A percentile compares a stretch with the other conserved stretches of the same genome.
Evolutionary conservation across 768 basidiomycete genomes (phyloP).

Genomic region (Leccinellum rugosiceps): DNA sequence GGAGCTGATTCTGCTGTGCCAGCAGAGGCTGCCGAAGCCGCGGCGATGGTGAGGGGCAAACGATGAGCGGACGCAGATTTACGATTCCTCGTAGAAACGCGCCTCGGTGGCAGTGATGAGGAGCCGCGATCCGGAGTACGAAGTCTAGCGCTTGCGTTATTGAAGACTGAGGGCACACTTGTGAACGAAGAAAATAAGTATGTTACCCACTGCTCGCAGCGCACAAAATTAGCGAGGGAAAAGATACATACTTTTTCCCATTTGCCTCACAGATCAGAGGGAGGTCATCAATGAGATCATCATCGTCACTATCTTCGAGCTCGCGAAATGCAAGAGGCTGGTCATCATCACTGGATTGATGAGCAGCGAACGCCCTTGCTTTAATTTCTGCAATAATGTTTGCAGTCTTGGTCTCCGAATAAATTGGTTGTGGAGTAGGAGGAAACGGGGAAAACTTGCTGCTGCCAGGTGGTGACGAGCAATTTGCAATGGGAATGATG

Average conservation of each 20-base stretch:
- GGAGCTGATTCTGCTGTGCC: neutral
- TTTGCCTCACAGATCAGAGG: slow-evolving; percentile 7
- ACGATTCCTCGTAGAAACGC: slow-evolving; percentile 19
- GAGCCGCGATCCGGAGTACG: neutral
- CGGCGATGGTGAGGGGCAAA: slow-evolving; percentile 12
- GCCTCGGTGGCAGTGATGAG: slow-evolving; percentile 5
- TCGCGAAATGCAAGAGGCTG: slow-evolving; percentile 37
- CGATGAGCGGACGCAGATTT: slow-evolving; percentile 10
- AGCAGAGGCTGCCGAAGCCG: slow-evolving; percentile 4
- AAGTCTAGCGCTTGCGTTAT: neutral
- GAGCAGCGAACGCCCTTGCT: slow-evolving; percentile 52
- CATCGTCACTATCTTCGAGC: slow-evolving; percentile 53
- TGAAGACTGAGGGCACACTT: slow-evolving; percentile 14
- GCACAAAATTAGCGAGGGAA: neutral
- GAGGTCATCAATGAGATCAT: slow-evolving; percentile 33
- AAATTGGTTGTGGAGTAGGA: slow-evolving; percentile 31
- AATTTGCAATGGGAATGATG: slow-evolving; percentile 3
- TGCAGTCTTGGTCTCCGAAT: slow-evolving; percentile 44
- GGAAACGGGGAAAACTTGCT: slow-evolving; percentile 22
- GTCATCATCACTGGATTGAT: slow-evolving; percentile 43
- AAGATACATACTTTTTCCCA: slow-evolving; percentile 10
- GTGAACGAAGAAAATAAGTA: slow-evolving; percentile 24
- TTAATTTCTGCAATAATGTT: slow-evolving; percentile 63
- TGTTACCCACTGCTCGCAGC: neutral
- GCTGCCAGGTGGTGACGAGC: slow-evolving; percentile 27